Evolutionary conservation across 176 grass and related monocot species (phyloP).

Genomic region (Zoysia pacifica): DNA sequence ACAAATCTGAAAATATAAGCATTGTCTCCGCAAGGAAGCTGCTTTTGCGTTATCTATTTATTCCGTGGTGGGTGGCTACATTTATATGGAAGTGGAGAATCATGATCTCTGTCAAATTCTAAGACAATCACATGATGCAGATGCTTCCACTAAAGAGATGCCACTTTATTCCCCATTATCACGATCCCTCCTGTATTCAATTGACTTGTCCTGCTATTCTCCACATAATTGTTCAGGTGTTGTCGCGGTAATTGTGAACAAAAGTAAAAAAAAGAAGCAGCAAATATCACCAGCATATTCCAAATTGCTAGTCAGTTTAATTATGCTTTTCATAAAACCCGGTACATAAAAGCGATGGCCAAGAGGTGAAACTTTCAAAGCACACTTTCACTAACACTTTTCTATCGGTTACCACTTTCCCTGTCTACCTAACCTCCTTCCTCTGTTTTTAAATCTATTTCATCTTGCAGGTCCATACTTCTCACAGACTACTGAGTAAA

Average conservation of each 20-base stretch:
- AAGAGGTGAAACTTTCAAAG: background rate
- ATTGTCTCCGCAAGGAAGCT: background rate
- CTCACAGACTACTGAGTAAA: background rate
- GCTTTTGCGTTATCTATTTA: background rate
- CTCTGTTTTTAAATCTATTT: background rate
- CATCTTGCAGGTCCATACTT: background rate
- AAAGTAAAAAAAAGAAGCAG: no score
- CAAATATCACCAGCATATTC: background rate
- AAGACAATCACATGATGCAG: no score
- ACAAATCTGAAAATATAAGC: background rate
- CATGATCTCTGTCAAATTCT: no score
- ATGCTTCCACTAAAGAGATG: no score
- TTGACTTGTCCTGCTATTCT: no score
- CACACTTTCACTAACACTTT: background rate
- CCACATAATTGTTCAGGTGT: no score
- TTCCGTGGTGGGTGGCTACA: background rate
- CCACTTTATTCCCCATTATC: no score
- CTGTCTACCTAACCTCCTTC: background rate
- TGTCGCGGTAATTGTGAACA: no score
- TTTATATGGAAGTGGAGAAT: conserved; percentile 3
- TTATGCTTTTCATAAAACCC: background rate
- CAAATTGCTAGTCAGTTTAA: background rate
- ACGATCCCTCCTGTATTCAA: no score
- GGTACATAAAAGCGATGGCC: background rate
- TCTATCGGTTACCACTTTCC: background rate